Base-by-base conservation (phyloP, 2,329 filamentous ascomycete species). In the Juglanconis juglandina region DNA sequence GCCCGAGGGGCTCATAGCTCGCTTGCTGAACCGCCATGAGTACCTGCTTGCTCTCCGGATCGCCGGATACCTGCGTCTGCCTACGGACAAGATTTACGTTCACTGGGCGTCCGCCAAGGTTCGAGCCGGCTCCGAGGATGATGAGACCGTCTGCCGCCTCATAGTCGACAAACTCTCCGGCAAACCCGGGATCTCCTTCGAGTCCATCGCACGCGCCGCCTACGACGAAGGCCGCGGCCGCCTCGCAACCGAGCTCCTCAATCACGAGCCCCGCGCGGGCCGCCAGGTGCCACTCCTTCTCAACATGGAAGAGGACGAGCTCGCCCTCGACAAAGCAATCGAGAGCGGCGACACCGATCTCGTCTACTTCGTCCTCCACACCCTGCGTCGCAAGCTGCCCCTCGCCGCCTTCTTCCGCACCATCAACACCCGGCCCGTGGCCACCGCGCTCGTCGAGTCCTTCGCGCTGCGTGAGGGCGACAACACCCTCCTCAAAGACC, bases 61-160 rank as follows among this genome's bases (percentile, higher is more conserved):
- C 51, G 93, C 94, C 0, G 88, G 91, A 46, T 96, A 96, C 71
- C 80, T 99, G 2, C 89, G 88, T 62, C 81, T 99, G 3, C 89
- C 94, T 0, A 90, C 92, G 0, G 92, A 96, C 72, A 86, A 87
- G 57, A 96, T 99, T 61, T 96, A 97, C 69, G 92, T 96, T 1
- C 93, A 97, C 71, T 99, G 95, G 95, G 95, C 95, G 1, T 94
- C 90, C 17, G 89, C 95, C 70, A 99, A 98, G 73, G 94, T 98
- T 4, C 90, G 92, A 33, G 79, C 89, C 3, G 93, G 93, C 0
- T 83, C 87, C 0, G 92, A 92, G 64, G 89, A 96, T 63, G 95
- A 98, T 69, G 92, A 96, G 50, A 86, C 87, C 1, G 91, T 96
- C 47, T 97, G 93, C 73, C 85, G 86, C 37, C 81, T 93, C 55